phyloP scores from a whole-genome alignment of 805 yeast genomes.

The Candida stauntonica region DNA sequence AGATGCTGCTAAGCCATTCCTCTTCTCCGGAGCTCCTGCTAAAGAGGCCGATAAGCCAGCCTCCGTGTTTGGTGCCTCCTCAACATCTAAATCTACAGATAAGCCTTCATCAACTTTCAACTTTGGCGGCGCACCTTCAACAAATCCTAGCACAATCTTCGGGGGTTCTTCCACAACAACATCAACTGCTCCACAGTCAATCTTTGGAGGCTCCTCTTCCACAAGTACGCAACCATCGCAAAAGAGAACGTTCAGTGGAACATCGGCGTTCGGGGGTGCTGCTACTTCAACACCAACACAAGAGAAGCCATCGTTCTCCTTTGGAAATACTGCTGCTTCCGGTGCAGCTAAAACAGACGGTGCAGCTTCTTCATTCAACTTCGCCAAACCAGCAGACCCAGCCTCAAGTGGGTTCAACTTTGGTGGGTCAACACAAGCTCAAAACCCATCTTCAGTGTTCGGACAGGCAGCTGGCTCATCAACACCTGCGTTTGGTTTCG shows the following conservation, averaged over 20 bases:
- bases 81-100: constrained; percentile 4
- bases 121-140: constrained; percentile 9
- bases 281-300: constrained; percentile 10
- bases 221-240: background rate
- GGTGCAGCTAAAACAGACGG: background rate
- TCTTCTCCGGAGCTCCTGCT: constrained; percentile 19
- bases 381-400: background rate
- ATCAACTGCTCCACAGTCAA: constrained; percentile 1
- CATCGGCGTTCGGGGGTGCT: constrained; percentile 10
- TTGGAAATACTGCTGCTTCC: no score
- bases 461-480: constrained; percentile 13
- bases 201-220: constrained; percentile 15
- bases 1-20: constrained; percentile 3
- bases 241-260: background rate
- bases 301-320: constrained; percentile 2
- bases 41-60: constrained; percentile 15
- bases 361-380: background rate
- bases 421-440: constrained; percentile 21
- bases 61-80: constrained; percentile 9
- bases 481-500: constrained; percentile 12
- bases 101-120: constrained; percentile 6
- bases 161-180: constrained; percentile 10
- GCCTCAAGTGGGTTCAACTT: constrained; percentile 12
- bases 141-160: constrained; percentile 1
- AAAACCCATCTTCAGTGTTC: constrained; percentile 16